Conservation (phyloP, 352 stramenopile genomes). For the Pythium volutum region DNA sequence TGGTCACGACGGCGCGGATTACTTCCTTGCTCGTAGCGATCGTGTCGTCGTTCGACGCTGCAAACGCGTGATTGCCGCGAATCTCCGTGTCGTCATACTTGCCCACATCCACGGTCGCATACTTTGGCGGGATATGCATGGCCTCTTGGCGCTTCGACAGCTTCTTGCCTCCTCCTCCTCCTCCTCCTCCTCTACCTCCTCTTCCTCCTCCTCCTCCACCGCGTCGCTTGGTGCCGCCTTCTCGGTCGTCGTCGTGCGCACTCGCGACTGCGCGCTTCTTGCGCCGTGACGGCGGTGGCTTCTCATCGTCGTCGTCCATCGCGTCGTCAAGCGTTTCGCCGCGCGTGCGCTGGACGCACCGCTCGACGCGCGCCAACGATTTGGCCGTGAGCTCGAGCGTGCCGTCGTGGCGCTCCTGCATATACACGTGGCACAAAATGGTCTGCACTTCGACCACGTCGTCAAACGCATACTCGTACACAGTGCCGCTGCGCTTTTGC, state of each 20-base stretch:
- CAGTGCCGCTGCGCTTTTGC: conserved; percentile 29
- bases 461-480: conserved; percentile 58
- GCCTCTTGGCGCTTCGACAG: conserved; percentile 38
- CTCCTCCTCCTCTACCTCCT: conserved; percentile 7
- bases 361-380: conserved; percentile 50
- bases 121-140: conserved; percentile 50
- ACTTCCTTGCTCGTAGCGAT: conserved; percentile 58
- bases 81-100: conserved; percentile 67
- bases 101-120: conserved; percentile 36
- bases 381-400: conserved; percentile 60
- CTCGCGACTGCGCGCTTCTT: conserved; percentile 23
- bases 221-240: conserved; percentile 10
- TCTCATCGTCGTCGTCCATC: conserved; percentile 49
- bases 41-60: conserved; percentile 43
- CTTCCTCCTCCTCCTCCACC: conserved; percentile 13
- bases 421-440: conserved; percentile 72
- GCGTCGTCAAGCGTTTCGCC: conserved; percentile 27
- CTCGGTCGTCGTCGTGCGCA: conserved; percentile 19
- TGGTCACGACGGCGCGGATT: conserved; percentile 62
- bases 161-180: conserved; percentile 27
- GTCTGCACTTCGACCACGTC: conserved; percentile 57
- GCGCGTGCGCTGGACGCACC: conserved; percentile 39
- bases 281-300: conserved; percentile 35
- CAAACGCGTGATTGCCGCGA: conserved; percentile 39
- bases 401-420: conserved; percentile 38